Base-by-base conservation (phyloP, 2,329 filamentous ascomycete species). In the Fonsecaea monophora region DNA sequence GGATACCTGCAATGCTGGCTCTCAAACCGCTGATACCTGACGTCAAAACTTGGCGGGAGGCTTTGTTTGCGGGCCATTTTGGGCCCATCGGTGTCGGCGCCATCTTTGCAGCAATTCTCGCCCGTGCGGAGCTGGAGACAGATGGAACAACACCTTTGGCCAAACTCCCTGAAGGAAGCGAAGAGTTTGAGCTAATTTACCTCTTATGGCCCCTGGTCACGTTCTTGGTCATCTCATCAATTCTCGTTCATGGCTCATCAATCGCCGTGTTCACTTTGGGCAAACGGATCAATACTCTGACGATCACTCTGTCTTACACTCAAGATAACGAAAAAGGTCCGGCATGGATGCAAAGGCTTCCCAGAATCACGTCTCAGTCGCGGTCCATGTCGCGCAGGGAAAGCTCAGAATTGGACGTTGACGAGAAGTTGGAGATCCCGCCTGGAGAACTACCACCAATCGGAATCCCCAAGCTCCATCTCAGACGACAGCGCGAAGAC, bases 1-100 rank as follows among this genome's bases (percentile, higher is more conserved):
- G 95, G 50, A 95, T 99, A 34, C 95, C 95, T 2, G 88, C 97
- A 78, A 98, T 99, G 95, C 80, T 99, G 80, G 79, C 87, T 0
- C 82, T 98, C 64, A 98, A 98, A 76, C 94, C 95, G 0, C 70
- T 97, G 5, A 98, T 99, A 78, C 94, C 95, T 0, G 95, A 99
- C 75, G 89, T 99, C 74, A 98, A 97, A 80, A 98, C 94, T 0
- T 99, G 95, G 94, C 90, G 95, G 73, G 95, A 99, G 77, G 94
- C 95, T 5, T 83, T 97, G 1, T 99, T 99, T 76, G 95, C 95
- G 15, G 95, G 95, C 1, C 95, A 99, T 77, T 99, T 99, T 75
- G 95, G 95, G 6, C 95, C 95, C 34, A 98, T 99, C 72, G 95
- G 95, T 61, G 95, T 99, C 61, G 95, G 95, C 67, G 95, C 94